Conservation (phyloP, 371 early-diverging fungal species). For the Actinomortierella wolfii region DNA sequence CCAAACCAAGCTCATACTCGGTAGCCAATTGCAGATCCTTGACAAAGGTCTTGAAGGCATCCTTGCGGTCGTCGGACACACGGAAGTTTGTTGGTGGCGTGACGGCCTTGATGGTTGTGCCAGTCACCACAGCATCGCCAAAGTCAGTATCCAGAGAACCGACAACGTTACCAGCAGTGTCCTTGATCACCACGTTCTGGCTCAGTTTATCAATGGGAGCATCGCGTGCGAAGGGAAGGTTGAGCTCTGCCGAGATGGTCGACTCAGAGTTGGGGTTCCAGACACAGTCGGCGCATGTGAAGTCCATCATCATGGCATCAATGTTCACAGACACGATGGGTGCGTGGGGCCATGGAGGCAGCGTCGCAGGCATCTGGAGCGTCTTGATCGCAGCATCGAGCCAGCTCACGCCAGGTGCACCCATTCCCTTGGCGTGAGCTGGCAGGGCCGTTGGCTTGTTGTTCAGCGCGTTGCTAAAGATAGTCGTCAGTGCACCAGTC, state of each 20-base stretch:
- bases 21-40: slow-evolving; percentile 6
- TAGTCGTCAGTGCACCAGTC: slow-evolving; percentile 37
- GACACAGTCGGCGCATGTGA: slow-evolving; percentile 16
- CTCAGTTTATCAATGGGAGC: slow-evolving; percentile 24
- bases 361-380: slow-evolving; percentile 5
- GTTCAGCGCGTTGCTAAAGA: slow-evolving; percentile 30
- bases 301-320: slow-evolving; percentile 35
- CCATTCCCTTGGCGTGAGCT: slow-evolving; percentile 19
- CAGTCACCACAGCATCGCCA: slow-evolving; percentile 2
- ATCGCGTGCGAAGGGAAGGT: slow-evolving; percentile 19
- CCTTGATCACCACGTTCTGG: slow-evolving; percentile 23
- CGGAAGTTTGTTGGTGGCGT: slow-evolving; percentile 3
- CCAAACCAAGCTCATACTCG: slow-evolving; percentile 18
- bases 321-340: slow-evolving; percentile 11
- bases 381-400: slow-evolving; percentile 31
- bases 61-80: slow-evolving; percentile 10
- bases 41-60: slow-evolving; percentile 10
- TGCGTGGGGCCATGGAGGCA: slow-evolving; percentile 14
- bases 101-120: slow-evolving; percentile 9
- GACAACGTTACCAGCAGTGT: slow-evolving; percentile 13
- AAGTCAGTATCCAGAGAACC: slow-evolving; percentile 12
- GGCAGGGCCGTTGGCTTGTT: slow-evolving; percentile 14
- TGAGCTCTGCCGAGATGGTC: slow-evolving; percentile 23
- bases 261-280: slow-evolving; percentile 17
- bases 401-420: slow-evolving; percentile 37